Conservation (phyloP, 192 early-diverging fungal species). For the Backusella luteola region DNA sequence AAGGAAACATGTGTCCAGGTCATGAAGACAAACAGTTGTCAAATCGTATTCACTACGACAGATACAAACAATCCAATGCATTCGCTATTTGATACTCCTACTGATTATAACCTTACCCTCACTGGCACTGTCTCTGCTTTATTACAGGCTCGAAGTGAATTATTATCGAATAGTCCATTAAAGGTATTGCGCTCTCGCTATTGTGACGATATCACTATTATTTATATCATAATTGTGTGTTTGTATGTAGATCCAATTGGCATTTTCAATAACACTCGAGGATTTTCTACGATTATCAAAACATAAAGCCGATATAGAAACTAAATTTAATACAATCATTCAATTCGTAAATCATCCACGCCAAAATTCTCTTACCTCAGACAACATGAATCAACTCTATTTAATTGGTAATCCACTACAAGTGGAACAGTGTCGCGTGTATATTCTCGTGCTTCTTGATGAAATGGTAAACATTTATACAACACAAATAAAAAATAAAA, state of each 20-base stretch:
- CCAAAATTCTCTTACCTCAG: constrained; percentile 19
- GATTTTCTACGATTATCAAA: not conserved
- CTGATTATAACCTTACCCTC: constrained; percentile 49
- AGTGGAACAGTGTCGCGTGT: constrained; percentile 25
- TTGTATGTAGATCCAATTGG: constrained; percentile 20
- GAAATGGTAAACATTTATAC: constrained; percentile 38
- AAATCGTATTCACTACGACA: constrained; percentile 20
- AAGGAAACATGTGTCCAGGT: constrained; percentile 20
- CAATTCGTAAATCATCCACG: not conserved
- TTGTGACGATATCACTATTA: constrained; percentile 6
- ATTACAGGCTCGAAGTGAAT: constrained; percentile 37
- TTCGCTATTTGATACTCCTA: constrained; percentile 35
- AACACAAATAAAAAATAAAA: not conserved
- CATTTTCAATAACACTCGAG: not conserved
- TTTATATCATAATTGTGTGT: not conserved
- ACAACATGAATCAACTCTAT: constrained; percentile 13
- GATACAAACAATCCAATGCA: constrained; percentile 8
- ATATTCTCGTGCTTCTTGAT: constrained; percentile 42
- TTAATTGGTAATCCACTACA: constrained; percentile 26
- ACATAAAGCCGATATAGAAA: constrained; percentile 2
- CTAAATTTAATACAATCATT: constrained; percentile 20
- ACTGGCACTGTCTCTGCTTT: constrained; percentile 41
- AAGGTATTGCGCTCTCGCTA: constrained; percentile 29
- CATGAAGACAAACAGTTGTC: constrained; percentile 27
- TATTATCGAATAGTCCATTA: constrained; percentile 46